Evolutionary conservation across 257 asterid genomes (phyloP), one percentile per base, ranked within the genome.

Genomic region (Anisodus tanguticus): DNA sequence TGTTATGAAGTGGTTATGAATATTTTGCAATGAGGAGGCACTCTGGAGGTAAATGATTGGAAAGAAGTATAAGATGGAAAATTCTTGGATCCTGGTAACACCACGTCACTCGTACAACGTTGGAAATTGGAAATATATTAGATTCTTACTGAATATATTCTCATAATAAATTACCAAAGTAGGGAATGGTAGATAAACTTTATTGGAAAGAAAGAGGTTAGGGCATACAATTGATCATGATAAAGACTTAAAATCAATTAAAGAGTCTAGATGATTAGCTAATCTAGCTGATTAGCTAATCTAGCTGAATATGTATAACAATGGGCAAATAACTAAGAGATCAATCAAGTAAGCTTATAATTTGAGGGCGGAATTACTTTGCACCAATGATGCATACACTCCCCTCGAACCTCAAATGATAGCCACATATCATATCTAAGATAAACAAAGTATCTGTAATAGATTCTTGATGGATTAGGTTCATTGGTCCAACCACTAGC

Each of bases 171-270:
- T 68, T 8, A 69, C 3, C 49, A 69, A 69, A 41, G 53, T 69
- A 39, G 53, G 22, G 26, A 12, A 69, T 39, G 13, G 53, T 39
- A 69, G 31, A 41, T 37, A 22, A 69, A 69, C 7, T 69, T 69
- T 69, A 69, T 39, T 68, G 49, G 77, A 68, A 60, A 68, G 77
- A 69, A 69, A 69, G 77, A 69, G 53, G 11, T 69, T 69, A 69
- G 77, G 53, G 51, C 53, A 39, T 39, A 69, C 76, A 68, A 68
- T 68, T 68, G 47, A 68, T 68, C 76, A 15, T 39, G 51, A 68
- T 68, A 68, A 37, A 68, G 51, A 68, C 26, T 3, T 68, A 17
- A 35, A 68, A 37, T 37, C 22, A 15, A 6, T 68, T 35, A 68
- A 15, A 26, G 8, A 63, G 37, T 68, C 26, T 68, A 68, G 76